These are phyloP conservation scores for Sporothrix dimorphospora DNA, from an alignment of 2,329 filamentous ascomycete species.

Conservation along the genomic window DNA sequence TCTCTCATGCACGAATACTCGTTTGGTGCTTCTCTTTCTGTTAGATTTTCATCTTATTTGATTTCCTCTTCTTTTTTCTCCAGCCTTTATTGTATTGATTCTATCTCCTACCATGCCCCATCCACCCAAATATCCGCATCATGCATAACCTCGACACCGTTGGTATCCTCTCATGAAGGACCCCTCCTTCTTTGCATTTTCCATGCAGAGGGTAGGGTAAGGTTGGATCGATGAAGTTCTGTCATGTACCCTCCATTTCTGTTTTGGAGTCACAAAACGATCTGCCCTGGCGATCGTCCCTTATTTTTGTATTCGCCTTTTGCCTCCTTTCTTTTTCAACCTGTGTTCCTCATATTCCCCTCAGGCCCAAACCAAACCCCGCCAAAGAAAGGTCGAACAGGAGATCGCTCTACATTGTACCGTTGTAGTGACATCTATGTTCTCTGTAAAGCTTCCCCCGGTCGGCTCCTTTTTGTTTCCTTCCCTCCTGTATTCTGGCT, in stretches of 20 bases:
- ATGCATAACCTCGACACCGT: neutral
- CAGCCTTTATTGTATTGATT: neutral
- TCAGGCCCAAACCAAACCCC: conserved; percentile 16
- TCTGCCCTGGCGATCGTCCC: neutral
- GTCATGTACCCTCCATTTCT: too few species aligned
- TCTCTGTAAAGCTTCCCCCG: neutral
- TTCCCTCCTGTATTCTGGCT: neutral
- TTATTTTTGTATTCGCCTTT: neutral
- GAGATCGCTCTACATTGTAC: neutral
- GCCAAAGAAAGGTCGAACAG: neutral
- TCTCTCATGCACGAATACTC: conserved; percentile 12
- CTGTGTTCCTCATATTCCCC: neutral
- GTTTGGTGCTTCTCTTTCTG: neutral
- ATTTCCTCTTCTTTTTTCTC: neutral
- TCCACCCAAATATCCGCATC: neutral
- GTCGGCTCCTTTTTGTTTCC: neutral
- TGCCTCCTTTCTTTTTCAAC: neutral
- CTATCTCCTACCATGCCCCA: neutral
- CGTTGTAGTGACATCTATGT: neutral
- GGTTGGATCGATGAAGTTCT: neutral
- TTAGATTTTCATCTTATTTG: neutral
- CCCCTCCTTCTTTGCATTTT: neutral
- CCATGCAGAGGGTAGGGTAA: conserved; percentile 10
- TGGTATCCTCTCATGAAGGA: neutral
- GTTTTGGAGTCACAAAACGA: neutral